phyloP scores from a whole-genome alignment of 2,329 filamentous ascomycete genomes.

The Neopestalotiopsis clavispora region DNA sequence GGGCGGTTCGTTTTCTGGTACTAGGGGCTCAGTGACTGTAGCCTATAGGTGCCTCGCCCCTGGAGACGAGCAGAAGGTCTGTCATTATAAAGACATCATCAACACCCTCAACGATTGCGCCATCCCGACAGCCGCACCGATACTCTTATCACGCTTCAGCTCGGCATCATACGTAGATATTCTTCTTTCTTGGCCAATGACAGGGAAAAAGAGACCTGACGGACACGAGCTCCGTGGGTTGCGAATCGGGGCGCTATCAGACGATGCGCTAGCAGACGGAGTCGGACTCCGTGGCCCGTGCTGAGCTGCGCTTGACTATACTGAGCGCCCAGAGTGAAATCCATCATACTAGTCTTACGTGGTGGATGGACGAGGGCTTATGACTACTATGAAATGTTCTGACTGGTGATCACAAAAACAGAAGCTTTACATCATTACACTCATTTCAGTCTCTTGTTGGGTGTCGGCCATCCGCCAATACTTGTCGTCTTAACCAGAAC shows the following conservation, averaged over 20 bases:
- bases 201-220: background rate
- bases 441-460: background rate
- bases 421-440: background rate
- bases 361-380: background rate
- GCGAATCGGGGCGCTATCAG: background rate
- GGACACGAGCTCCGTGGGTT: background rate
- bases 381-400: background rate
- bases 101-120: background rate
- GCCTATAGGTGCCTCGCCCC: too few species aligned
- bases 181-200: background rate
- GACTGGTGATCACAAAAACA: background rate
- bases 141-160: background rate
- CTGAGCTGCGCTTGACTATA: background rate
- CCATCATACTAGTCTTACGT: too few species aligned
- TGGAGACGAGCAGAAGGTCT: too few species aligned
- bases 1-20: too few species aligned
- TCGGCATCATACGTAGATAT: background rate
- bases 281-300: background rate
- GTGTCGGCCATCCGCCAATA: too few species aligned
- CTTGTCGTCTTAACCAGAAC: too few species aligned
- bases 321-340: background rate
- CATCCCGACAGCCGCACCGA: background rate
- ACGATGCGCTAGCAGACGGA: background rate
- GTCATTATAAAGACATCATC: background rate
- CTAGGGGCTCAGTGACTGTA: too few species aligned